Evolutionary conservation across 129 eudicot species (phyloP).

Genomic region (Ambrosia trifida): DNA sequence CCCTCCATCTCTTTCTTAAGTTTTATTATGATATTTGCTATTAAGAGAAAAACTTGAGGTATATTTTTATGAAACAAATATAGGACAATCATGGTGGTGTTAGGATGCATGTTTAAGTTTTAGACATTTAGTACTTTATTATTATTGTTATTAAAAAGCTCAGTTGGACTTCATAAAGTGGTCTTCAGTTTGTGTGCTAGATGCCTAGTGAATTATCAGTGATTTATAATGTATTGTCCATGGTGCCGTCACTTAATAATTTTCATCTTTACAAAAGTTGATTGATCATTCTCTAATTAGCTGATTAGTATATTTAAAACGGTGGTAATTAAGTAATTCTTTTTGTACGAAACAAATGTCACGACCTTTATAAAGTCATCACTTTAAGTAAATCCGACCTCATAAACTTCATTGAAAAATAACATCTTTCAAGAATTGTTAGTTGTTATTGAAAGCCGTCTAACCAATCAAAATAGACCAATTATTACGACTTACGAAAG

Average conservation of each 20-base stretch:
- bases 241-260: not conserved
- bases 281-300: no score
- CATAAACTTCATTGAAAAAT: not conserved
- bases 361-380: no score
- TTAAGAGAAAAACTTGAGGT: constrained; percentile 5
- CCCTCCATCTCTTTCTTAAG: not conserved
- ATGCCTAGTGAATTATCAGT: not conserved
- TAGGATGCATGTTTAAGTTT: no score
- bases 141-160: no score
- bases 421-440: not conserved
- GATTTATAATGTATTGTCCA: not conserved
- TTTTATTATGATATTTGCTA: not conserved
- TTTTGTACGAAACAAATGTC: no score
- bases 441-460: no score
- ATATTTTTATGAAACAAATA: constrained; percentile 1
- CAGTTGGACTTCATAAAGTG: not conserved
- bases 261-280: not conserved
- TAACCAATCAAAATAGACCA: not conserved
- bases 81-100: not conserved
- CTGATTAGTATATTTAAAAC: no score
- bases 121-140: no score
- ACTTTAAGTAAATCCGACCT: not conserved
- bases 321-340: no score
- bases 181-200: not conserved
- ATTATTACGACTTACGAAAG: not conserved